Conservation (phyloP, 2,329 filamentous ascomycete species). For the Fusarium decemcellulare region DNA sequence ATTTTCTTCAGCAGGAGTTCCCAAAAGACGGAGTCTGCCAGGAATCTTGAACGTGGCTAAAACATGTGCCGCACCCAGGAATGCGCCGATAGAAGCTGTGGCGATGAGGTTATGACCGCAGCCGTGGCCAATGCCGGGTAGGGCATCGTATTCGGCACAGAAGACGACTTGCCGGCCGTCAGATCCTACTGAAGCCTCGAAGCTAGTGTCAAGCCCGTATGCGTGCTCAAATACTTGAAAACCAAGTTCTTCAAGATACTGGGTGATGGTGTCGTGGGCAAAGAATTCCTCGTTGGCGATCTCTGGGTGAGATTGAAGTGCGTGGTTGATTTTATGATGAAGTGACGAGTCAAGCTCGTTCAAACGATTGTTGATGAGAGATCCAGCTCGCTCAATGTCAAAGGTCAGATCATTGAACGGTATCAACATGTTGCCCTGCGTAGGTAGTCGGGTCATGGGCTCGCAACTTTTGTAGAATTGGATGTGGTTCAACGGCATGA, state of each 20-base stretch:
- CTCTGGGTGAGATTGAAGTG: conserved; percentile 11
- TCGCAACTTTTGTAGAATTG: too few species aligned
- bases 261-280: conserved; percentile 22
- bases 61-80: conserved; percentile 60
- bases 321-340: not conserved
- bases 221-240: conserved; percentile 25
- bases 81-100: conserved; percentile 60
- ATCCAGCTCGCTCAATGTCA: not conserved
- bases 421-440: not conserved
- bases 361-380: not conserved
- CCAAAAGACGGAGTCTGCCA: conserved; percentile 55
- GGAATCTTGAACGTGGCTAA: conserved; percentile 53
- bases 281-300: conserved; percentile 20
- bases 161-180: conserved; percentile 23
- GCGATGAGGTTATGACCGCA: conserved; percentile 71
- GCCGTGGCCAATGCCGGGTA: conserved; percentile 28
- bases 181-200: conserved; percentile 22
- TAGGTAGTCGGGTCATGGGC: too few species aligned
- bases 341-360: not conserved
- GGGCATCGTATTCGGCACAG: conserved; percentile 32
- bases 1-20: conserved; percentile 67
- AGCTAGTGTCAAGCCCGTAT: conserved; percentile 19
- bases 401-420: not conserved
- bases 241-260: conserved; percentile 22
- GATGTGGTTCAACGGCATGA: too few species aligned